Percentiles rank a stretch among this genome's conserved stretches.
Evolutionary conservation across 768 basidiomycete genomes (phyloP).

Genomic region (Mycena galopus): DNA sequence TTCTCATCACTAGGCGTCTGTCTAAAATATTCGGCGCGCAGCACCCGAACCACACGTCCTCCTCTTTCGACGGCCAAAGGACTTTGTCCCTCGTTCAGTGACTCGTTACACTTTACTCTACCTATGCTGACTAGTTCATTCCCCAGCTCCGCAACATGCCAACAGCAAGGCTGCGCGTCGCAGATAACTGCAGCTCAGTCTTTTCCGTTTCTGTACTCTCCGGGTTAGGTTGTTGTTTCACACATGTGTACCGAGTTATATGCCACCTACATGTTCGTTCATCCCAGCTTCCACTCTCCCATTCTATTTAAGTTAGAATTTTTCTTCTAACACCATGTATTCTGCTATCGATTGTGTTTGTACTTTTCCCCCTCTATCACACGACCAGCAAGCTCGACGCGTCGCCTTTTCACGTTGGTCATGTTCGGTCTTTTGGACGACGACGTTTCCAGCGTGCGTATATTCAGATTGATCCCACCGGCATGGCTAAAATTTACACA

Average conservation of each 20-base stretch:
- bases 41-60: conserved; percentile 95
- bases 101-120: too few species aligned
- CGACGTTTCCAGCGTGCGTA: not conserved
- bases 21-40: conserved; percentile 43
- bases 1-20: conserved; percentile 1
- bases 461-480: not conserved
- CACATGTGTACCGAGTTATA: conserved; percentile 24
- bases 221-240: conserved; percentile 13
- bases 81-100: conserved; percentile 61
- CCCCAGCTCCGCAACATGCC: conserved; percentile 55
- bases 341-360: conserved; percentile 28
- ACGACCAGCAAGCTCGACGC: not conserved
- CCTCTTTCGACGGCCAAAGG: conserved; percentile 87
- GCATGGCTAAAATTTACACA: not conserved
- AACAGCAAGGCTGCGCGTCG: conserved; percentile 36
- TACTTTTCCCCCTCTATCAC: not conserved
- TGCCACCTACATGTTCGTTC: conserved; percentile 28
- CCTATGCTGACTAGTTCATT: too few species aligned
- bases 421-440: too few species aligned
- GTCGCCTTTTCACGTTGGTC: too few species aligned
- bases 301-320: conserved; percentile 8
- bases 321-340: conserved; percentile 11
- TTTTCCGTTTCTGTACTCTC: not conserved
- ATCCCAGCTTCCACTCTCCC: not conserved
- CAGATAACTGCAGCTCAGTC: conserved; percentile 20